Conservation (phyloP, 2,329 filamentous ascomycete genomes). For the Cercospora zeae-maydis region DNA sequence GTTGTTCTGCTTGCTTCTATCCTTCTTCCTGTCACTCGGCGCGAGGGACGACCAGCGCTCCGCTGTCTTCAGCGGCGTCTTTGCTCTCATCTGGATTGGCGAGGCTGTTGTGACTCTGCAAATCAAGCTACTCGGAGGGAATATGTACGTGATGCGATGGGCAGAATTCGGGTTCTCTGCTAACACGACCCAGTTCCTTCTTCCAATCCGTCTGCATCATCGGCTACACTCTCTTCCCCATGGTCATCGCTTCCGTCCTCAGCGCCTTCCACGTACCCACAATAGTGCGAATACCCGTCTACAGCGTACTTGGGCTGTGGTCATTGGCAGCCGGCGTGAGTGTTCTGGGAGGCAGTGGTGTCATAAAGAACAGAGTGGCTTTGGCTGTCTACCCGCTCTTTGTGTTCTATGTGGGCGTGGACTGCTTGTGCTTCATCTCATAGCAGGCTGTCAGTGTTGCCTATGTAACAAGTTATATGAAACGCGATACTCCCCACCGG, state of each 20-base stretch:
- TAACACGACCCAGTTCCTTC: slow-evolving; percentile 68
- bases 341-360: slow-evolving; percentile 90
- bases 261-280: slow-evolving; percentile 76
- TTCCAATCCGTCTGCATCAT: slow-evolving; percentile 98
- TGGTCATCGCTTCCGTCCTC: slow-evolving; percentile 87
- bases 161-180: slow-evolving; percentile 18
- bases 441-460: background rate
- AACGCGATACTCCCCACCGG: background rate
- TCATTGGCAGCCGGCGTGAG: slow-evolving; percentile 92
- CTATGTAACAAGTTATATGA: slow-evolving; percentile 5
- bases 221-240: slow-evolving; percentile 94
- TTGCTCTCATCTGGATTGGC: slow-evolving; percentile 94
- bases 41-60: slow-evolving; percentile 78
- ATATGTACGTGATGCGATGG: slow-evolving; percentile 70
- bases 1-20: slow-evolving; percentile 86
- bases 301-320: slow-evolving; percentile 84
- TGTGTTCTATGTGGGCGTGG: slow-evolving; percentile 89
- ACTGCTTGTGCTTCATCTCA: slow-evolving; percentile 92
- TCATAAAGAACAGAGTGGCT: slow-evolving; percentile 89
- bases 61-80: slow-evolving; percentile 90
- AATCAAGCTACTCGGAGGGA: slow-evolving; percentile 92
- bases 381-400: slow-evolving; percentile 93
- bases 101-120: slow-evolving; percentile 96
- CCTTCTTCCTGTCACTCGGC: slow-evolving; percentile 79
- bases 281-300: slow-evolving; percentile 84